Base-by-base conservation (phyloP, 2,329 filamentous ascomycete genomes). In the Neoascochyta sp. region DNA sequence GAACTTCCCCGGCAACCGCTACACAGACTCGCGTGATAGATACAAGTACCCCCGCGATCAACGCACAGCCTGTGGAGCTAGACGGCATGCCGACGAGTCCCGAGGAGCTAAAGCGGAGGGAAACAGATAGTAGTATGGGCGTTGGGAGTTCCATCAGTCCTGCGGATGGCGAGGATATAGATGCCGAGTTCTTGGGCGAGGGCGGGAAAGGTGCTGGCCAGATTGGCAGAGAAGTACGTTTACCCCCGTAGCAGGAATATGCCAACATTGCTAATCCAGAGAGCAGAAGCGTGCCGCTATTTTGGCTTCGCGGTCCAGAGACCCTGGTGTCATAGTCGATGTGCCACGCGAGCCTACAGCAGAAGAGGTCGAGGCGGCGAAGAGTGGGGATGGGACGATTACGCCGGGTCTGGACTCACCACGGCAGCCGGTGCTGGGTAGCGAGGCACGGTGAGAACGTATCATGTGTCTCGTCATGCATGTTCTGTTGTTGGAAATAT, bases 261-360 rank as follows among this genome's bases (percentile, higher is more conserved):
- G 24, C 13, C 14, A 28, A n/a, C 5, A 14, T 14, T 18, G 23
- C 30, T 47, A 24, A 46, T 22, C 9, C 5, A 7, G 2, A 7
- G n/a, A 14, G 15, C 32, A 68, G 65, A 63, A 62, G 39, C 52
- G 66, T 17, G 57, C 56, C 3, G 50, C 56, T 4, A 53, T 68
- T 9, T 53, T 67, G 1, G 47, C 57, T 0, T 47, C 51, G 7
- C 52, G 66, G 3, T 57, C 61, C 14, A 55, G 54, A 22, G 65
- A 71, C 35, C 64, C 67, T 0, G 61, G 66, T 13, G 67, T 71
- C 2, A 53, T 71, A 23, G 65, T 69, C 4, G 64, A 71, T 45
- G 49, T 70, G 9, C 67, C 68, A 1, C 43, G 57, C 21, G 62
- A 59, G 9, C 67, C 68, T 15, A 63, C 59, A 1, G 63, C 68